A percentile compares a stretch with the other conserved stretches of the same genome.
These are phyloP conservation scores for Chamaecrista fasciculata DNA, from an alignment of 306 rosid genomes.

Conservation along the genomic window DNA sequence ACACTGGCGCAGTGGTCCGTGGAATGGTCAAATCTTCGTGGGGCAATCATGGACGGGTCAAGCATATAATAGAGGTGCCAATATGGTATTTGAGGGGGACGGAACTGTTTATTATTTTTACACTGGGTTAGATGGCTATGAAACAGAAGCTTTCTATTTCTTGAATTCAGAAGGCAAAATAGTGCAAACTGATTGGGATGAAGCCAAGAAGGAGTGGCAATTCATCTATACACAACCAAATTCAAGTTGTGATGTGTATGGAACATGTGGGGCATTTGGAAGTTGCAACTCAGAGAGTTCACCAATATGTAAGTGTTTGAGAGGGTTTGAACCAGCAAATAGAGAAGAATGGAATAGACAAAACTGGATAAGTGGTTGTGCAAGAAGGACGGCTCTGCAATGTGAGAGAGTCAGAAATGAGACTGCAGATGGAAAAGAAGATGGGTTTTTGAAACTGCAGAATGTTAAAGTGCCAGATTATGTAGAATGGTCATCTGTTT, in stretches of 20 bases:
- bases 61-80: too few species aligned
- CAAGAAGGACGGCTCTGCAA: constrained; percentile 18
- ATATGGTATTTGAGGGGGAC: too few species aligned
- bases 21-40: neutral
- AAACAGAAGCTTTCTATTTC: neutral
- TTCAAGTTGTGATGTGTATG: constrained; percentile 26
- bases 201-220: neutral
- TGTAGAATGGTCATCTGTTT: neutral
- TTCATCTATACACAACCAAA: neutral
- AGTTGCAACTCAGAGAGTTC: neutral
- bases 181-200: neutral
- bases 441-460: constrained; percentile 35
- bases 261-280: constrained; percentile 33
- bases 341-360: constrained; percentile 25
- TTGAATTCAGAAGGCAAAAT: constrained; percentile 18
- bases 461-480: constrained; percentile 41
- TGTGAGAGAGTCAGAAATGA: constrained; percentile 29
- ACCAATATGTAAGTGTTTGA: constrained; percentile 47
- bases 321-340: constrained; percentile 38
- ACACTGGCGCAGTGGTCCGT: neutral
- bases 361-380: constrained; percentile 32
- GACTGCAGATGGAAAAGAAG: constrained; percentile 6
- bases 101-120: too few species aligned
- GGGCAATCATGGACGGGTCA: too few species aligned
- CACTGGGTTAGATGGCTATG: too few species aligned